Base-by-base conservation (phyloP, 371 early-diverging fungal species). In the Mortierella sp. region DNA sequence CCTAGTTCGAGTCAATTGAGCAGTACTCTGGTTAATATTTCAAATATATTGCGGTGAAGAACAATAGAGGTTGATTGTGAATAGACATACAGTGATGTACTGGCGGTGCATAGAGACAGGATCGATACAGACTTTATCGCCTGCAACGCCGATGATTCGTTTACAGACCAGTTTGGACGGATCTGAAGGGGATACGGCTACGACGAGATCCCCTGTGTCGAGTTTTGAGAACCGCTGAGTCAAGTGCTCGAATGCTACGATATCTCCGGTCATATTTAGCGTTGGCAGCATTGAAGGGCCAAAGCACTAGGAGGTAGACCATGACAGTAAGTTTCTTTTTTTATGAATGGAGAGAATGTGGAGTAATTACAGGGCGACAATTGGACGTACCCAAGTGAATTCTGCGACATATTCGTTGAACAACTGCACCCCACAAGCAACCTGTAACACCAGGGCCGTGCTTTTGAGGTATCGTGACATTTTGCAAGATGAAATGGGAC, bases 211-310 rank as follows among this genome's bases (percentile, higher is more conserved):
- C 1, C 96, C 96, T 28, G 90, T 85, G 43, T 84, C 71, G 20
- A 90, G 72, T 0, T 85, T 84, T 64, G 86, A 79, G 72, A 88
- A 87, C 30, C 86, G 86, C 45, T 85, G 87, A 4, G 91, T 87
- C 11, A 95, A 61, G 58, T 89, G 88, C 51, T 94, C 95, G 45
- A 93, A 86, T 9, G 88, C 86, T 2, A 95, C 90, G 35, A 93
- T 58, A 66, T 91, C 90, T 28, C 94, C 92, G 12, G 87, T 84
- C 85, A 91, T 88, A 78, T 93, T 90, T 64, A 94, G 88, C 22
- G 92, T 93, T 1, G 96, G 95, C 3, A 96, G 87, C 96, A 96
- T 96, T 49, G 94, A 94, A 0, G 96, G 96, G 0, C 96, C 96
- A 52, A 91, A 84, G 77, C 94, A 93, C 96, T 93, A 64, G 11